Conservation (phyloP, 345 rosid genomes). For the Passiflora organensis region DNA sequence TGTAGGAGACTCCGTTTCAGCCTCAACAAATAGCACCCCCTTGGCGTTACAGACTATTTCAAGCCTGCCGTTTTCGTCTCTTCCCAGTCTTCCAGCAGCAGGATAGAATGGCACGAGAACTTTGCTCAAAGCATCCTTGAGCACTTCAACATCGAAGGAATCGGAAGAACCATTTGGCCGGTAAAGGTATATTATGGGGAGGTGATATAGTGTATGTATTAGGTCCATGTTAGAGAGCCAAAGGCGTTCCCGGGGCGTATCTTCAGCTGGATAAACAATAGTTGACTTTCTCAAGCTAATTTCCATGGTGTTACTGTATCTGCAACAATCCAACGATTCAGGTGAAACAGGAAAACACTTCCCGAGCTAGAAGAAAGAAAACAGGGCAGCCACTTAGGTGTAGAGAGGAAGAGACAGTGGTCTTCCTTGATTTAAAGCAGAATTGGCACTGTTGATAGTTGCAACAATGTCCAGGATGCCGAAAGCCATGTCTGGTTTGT, state of each 20-base stretch:
- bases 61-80: constrained; percentile 25
- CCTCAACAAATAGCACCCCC: constrained; percentile 8
- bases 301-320: too few relatives aligned
- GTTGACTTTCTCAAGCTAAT: constrained; percentile 10
- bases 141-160: constrained; percentile 14
- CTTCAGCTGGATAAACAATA: constrained; percentile 18
- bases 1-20: constrained; percentile 4
- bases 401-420: too few relatives aligned
- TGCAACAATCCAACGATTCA: too few relatives aligned
- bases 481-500: not conserved
- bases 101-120: constrained; percentile 36
- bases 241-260: constrained; percentile 16
- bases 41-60: constrained; percentile 24
- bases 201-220: not conserved
- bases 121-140: constrained; percentile 26
- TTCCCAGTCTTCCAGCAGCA: constrained; percentile 26
- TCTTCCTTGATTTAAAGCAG: too few relatives aligned
- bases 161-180: constrained; percentile 8
- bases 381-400: too few relatives aligned
- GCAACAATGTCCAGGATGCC: not conserved
- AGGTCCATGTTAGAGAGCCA: constrained; percentile 30
- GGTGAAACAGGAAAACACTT: too few relatives aligned
- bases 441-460: too few relatives aligned
- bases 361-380: too few relatives aligned
- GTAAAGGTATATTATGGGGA: constrained; percentile 18